Evolutionary conservation across 495 filamentous ascomycete species (phyloP), one percentile per base, ranked within the genome.

Genomic region (Talaromyces ruber): DNA sequence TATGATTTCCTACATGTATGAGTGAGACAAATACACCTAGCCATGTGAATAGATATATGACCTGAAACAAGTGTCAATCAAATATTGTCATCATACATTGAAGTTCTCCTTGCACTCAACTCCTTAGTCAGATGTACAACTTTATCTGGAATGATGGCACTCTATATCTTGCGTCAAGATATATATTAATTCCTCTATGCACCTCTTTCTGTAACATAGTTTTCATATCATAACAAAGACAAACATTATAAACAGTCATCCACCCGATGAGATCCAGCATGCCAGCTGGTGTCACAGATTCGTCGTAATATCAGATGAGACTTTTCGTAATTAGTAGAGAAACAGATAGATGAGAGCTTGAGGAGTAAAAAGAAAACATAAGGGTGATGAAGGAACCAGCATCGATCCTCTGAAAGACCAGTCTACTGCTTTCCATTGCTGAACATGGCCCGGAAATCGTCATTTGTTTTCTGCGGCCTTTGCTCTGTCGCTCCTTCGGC

Each of bases 401-500:
- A 51, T 51, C 21, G 16, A 12, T 59, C 6, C 14, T 25, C 22
- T 45, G 9, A 30, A 47, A 47, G 11, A 45, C 3, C 28, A 45
- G 37, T 26, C 6, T 39, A 76, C 63, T 72, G 68, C 65, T 59
- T 58, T 52, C 64, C 70, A 64, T 68, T 74, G 63, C 67, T 65
- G 67, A 93, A 86, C 86, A 96, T 84, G 39, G 82, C 84, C 68
- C 87, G 90, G 74, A 96, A 96, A 76, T 96, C 92, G 56, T 87
- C 88, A 76, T 97, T 96, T 70, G 82, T 92, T 82, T 92, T 93
- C 61, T 72, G 79, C 58, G 68, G 71, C 60, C 71, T 71, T 22
- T 52, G 66, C 21, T 72, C 68, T 61, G 58, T 67, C 57, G 52
- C 69, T 62, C 60, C 64, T 61, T 68, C 71, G 62, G 71, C 60